Percentiles rank a stretch among this genome's conserved stretches.
phyloP scores from a whole-genome alignment of 352 stramenopile genomes.

The Globisporangium iwayamae region DNA sequence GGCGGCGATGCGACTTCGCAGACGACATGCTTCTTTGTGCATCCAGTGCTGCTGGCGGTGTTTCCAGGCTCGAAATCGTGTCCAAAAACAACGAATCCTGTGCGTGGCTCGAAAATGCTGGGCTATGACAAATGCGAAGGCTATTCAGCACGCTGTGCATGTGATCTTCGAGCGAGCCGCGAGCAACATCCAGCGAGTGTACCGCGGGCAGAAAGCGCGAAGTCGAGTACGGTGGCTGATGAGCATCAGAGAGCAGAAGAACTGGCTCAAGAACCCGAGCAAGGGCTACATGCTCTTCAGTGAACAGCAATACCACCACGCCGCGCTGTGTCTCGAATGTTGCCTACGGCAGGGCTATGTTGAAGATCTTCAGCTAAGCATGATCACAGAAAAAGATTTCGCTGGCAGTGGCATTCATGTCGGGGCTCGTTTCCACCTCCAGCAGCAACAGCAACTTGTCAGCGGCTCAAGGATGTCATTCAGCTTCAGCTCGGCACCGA shows the following conservation, averaged over 20 bases:
- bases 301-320: constrained; percentile 31
- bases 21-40: constrained; percentile 23
- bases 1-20: constrained; percentile 22
- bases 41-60: constrained; percentile 58
- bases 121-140: constrained; percentile 14
- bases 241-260: constrained; percentile 27
- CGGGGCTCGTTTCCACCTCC: neutral
- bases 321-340: constrained; percentile 46
- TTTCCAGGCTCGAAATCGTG: constrained; percentile 18
- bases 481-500: constrained; percentile 42
- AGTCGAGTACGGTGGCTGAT: constrained; percentile 31
- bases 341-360: constrained; percentile 45
- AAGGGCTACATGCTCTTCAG: constrained; percentile 41
- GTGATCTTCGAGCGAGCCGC: constrained; percentile 27
- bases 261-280: constrained; percentile 52
- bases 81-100: constrained; percentile 20
- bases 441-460: neutral
- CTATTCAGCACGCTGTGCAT: constrained; percentile 17
- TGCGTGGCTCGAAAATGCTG: constrained; percentile 20
- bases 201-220: constrained; percentile 35
- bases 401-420: neutral
- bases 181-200: constrained; percentile 37
- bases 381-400: neutral
- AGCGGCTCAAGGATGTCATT: constrained; percentile 44
- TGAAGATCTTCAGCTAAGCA: constrained; percentile 1